These are phyloP conservation scores for Arthrobotrys megalospora DNA, from an alignment of 2,329 filamentous ascomycete genomes.

Conservation along the genomic window DNA sequence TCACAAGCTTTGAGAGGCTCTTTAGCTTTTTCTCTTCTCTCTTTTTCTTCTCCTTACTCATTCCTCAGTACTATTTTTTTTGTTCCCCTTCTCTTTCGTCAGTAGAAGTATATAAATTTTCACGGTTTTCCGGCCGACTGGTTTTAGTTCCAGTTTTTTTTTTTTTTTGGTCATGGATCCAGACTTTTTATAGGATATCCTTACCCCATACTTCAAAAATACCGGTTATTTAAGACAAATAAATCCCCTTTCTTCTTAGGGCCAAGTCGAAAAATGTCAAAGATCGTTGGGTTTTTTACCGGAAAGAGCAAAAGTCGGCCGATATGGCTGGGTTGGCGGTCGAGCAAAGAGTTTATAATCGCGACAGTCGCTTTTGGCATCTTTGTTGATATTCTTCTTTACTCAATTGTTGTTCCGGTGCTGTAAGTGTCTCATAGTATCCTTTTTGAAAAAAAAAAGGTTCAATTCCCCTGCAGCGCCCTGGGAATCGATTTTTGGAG, in stretches of 20 bases:
- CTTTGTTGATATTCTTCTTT: constrained; percentile 51
- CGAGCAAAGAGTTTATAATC: constrained; percentile 49
- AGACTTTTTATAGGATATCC: constrained; percentile 3
- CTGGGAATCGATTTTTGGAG: background rate
- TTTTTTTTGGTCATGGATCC: constrained; percentile 9
- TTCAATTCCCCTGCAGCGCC: background rate
- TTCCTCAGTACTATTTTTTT: background rate
- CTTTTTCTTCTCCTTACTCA: too few species aligned
- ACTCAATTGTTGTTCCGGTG: constrained; percentile 50
- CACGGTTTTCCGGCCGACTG: background rate
- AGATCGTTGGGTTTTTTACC: constrained; percentile 26
- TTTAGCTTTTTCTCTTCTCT: background rate
- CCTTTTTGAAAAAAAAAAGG: background rate
- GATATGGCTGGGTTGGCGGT: constrained; percentile 31
- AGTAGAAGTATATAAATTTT: constrained; percentile 21
- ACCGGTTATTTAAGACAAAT: background rate
- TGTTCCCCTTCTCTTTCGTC: too few species aligned
- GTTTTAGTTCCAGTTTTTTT: too few species aligned
- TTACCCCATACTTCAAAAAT: background rate
- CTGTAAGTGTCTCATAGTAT: constrained; percentile 25
- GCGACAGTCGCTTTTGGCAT: constrained; percentile 49
- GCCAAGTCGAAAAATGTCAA: constrained; percentile 2
- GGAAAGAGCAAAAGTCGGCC: constrained; percentile 29
- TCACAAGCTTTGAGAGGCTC: constrained; percentile 16
- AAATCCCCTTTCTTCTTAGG: background rate